These are phyloP conservation scores for Collybiopsis confluens DNA, from an alignment of 768 basidiomycete genomes.

Conservation along the genomic window DNA sequence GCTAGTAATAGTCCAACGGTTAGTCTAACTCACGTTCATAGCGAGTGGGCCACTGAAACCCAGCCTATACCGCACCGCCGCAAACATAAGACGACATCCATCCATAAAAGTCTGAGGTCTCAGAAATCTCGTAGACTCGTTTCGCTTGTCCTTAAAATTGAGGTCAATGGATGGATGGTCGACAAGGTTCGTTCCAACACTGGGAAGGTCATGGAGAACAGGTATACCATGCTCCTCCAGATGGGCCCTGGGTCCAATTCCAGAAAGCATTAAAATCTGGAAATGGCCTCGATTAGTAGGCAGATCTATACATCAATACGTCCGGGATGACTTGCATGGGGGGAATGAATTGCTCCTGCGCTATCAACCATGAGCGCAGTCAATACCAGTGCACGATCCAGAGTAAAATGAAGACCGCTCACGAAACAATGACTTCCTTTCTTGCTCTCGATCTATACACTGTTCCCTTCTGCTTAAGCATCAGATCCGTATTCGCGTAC, in stretches of 20 bases:
- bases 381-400: not conserved
- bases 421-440: conserved; percentile 60
- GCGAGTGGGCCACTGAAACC: conserved; percentile 44
- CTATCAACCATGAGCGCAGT: conserved; percentile 23
- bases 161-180: conserved; percentile 63
- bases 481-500: conserved; percentile 30
- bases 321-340: conserved; percentile 35
- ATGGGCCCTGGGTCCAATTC: conserved; percentile 65
- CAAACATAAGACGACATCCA: conserved; percentile 25
- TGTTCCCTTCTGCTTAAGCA: conserved; percentile 19
- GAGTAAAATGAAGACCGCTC: conserved; percentile 19
- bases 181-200: conserved; percentile 68
- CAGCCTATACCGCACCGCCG: conserved; percentile 38
- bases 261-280: conserved; percentile 68
- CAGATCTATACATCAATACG: not conserved
- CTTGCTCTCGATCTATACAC: conserved; percentile 39
- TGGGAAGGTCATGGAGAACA: conserved; percentile 58
- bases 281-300: not conserved
- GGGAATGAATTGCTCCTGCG: conserved; percentile 61
- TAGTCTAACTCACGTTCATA: conserved; percentile 40
- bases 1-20: not conserved
- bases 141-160: conserved; percentile 47
- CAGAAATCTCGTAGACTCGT: conserved; percentile 38
- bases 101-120: conserved; percentile 22
- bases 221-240: conserved; percentile 50